These are phyloP conservation scores for Petunia axillaris DNA, from an alignment of 257 asterid species.

Conservation along the genomic window DNA sequence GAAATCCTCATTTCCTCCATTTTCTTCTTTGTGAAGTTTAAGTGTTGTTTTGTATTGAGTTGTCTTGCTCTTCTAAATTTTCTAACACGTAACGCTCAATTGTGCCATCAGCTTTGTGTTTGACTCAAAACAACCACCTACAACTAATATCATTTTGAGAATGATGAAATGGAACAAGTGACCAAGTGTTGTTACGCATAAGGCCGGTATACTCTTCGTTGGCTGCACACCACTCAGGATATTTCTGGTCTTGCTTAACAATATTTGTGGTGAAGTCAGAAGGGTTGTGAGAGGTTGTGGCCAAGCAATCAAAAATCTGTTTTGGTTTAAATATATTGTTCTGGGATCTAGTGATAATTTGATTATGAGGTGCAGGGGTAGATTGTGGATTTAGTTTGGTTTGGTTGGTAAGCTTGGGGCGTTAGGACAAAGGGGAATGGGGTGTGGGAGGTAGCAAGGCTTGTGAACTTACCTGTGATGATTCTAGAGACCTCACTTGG, in stretches of 20 bases:
- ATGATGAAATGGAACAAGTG: neutral
- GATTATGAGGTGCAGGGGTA: too few relatives aligned
- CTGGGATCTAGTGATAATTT: neutral
- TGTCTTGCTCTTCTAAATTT: too few relatives aligned
- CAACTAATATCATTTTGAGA: constrained; percentile 4
- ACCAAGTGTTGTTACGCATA: neutral
- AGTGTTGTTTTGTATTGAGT: too few relatives aligned
- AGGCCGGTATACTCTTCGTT: neutral
- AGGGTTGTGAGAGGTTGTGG: neutral
- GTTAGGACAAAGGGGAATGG: neutral
- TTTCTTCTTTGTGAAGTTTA: too few relatives aligned
- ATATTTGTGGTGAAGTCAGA: neutral
- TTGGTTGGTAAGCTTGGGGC: neutral
- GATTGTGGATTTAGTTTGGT: too few relatives aligned
- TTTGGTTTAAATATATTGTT: neutral
- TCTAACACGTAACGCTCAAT: neutral
- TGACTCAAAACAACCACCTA: neutral
- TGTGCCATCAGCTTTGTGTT: neutral
- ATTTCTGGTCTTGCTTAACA: neutral
- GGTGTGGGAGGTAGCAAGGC: too few relatives aligned
- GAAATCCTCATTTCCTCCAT: too few relatives aligned
- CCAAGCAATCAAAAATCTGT: neutral
- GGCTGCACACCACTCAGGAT: neutral
- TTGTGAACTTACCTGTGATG: too few relatives aligned
- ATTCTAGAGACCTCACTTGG: too few relatives aligned